phyloP scores from a whole-genome alignment of 495 filamentous ascomycete species.

The Penicillium desertorum region DNA sequence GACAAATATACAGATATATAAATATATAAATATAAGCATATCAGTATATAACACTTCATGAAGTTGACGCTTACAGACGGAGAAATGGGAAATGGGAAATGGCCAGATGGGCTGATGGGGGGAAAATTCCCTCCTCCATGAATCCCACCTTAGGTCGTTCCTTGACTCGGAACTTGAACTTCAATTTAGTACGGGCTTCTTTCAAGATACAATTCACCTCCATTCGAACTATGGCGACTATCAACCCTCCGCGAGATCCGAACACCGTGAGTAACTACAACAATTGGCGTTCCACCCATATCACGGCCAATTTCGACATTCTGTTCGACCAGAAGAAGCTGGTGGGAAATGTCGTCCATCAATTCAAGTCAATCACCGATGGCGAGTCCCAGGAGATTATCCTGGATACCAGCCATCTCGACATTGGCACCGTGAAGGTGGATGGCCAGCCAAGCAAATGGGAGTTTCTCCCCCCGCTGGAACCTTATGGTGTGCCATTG shows the following conservation, averaged over 20 bases:
- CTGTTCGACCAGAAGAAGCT: slow-evolving; percentile 76
- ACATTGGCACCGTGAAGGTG: slow-evolving; percentile 65
- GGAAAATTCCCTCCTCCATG: not conserved
- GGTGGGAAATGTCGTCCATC: slow-evolving; percentile 69
- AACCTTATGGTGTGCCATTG: slow-evolving; percentile 78
- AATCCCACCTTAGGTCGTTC: slow-evolving; percentile 6
- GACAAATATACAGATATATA: no score
- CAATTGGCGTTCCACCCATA: slow-evolving; percentile 77
- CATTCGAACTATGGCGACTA: slow-evolving; percentile 48
- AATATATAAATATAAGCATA: no score
- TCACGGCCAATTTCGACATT: slow-evolving; percentile 72
- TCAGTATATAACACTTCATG: no score
- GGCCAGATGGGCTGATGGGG: not conserved
- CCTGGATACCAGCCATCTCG: slow-evolving; percentile 81
- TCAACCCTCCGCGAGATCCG: slow-evolving; percentile 63
- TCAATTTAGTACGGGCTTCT: not conserved
- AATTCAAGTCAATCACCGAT: slow-evolving; percentile 69
- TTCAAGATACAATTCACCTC: slow-evolving; percentile 7
- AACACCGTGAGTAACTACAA: slow-evolving; percentile 92
- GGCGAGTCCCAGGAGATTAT: slow-evolving; percentile 70
- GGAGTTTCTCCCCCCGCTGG: slow-evolving; percentile 63
- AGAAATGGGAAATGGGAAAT: not conserved
- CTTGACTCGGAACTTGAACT: slow-evolving; percentile 10
- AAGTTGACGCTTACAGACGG: not conserved
- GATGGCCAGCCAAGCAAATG: slow-evolving; percentile 61